Evolutionary conservation across 768 basidiomycete species (phyloP), one percentile per base, ranked within the genome.

Genomic region (Tephrocybe sp.): DNA sequence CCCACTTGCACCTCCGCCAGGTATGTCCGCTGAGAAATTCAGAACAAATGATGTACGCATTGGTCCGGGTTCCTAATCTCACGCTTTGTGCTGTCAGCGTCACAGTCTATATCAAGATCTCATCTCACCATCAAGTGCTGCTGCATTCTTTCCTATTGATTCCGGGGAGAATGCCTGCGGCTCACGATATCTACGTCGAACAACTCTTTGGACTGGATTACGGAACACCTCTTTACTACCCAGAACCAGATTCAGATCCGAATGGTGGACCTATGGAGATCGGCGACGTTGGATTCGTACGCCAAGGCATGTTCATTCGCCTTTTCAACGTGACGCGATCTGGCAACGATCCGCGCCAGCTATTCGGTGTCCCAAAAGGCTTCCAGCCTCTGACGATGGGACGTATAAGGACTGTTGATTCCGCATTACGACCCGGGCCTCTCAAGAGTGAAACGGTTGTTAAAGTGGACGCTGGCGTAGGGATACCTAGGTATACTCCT

Each of bases 281-380:
- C 3, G 56, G 56, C 2, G 56, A 58, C 34, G 56, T 58, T 12
- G 56, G 56, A 5, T 58, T 46, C 19, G 49, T 44, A 5, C 48
- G 42, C 4, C 34, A 51, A 12, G 56, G 56, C n/a, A 46, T 49
- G 10, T 57, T 57, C 39, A 45, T 30, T 39, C 53, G 47, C n/a
- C 53, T 58, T 16, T 58, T 58, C 50, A 58, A 49, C 20, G 44
- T 46, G 11, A 14, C 47, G 4, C 36, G 33, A 16, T 32, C 41
- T 10, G 14, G 46, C 20, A 39, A 54, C 32, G 53, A 58, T 41
- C 38, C 53, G 17, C 19, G 19, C 2, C 56, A 58, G 17, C 30
- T 14, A 3, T n/a, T 35, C 11, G 56, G 56, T 12, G 50, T 58
- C 3, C 56, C 53, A 40, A 46, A 54, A 16, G 43, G 42, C 3